phyloP scores from a whole-genome alignment of 2,329 filamentous ascomycete species.

The Diplodia corticola region DNA sequence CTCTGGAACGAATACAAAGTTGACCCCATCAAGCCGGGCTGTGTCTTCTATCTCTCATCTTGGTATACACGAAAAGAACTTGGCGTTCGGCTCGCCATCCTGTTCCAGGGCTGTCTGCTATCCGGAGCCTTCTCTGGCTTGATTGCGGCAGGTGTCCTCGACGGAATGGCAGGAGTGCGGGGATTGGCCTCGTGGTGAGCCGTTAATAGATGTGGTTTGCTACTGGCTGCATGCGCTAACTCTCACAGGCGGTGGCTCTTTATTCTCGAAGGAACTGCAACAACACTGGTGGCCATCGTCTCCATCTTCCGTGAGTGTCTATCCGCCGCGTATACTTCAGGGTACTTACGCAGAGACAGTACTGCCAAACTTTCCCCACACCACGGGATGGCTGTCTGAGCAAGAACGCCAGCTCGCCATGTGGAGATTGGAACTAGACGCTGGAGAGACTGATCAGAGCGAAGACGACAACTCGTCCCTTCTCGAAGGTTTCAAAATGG shows the following conservation, averaged over 20 bases:
- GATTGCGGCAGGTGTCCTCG: slow-evolving; percentile 28
- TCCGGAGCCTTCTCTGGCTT: slow-evolving; percentile 23
- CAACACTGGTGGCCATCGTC: slow-evolving; percentile 32
- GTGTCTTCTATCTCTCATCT: slow-evolving; percentile 26
- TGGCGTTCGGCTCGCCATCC: slow-evolving; percentile 23
- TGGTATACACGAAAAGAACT: slow-evolving; percentile 27
- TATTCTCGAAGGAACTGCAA: slow-evolving; percentile 4
- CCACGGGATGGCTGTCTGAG: slow-evolving; percentile 41
- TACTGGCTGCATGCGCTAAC: neutral
- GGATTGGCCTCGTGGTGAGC: neutral
- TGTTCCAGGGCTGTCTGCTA: slow-evolving; percentile 23
- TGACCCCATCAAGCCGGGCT: slow-evolving; percentile 15
- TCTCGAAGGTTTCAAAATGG: neutral
- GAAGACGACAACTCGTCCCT: neutral
- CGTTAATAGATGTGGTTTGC: neutral
- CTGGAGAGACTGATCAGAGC: slow-evolving; percentile 38
- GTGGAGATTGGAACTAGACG: slow-evolving; percentile 39
- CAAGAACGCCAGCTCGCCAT: slow-evolving; percentile 42
- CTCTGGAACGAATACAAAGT: neutral
- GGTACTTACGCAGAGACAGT: slow-evolving; percentile 44
- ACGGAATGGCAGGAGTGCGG: slow-evolving; percentile 25
- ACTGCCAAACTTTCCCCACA: slow-evolving; percentile 66
- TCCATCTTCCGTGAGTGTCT: slow-evolving; percentile 48
- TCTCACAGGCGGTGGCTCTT: slow-evolving; percentile 5
- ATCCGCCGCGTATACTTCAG: slow-evolving; percentile 56